These are phyloP conservation scores for Rosa chinensis DNA, from an alignment of 306 rosid species.

Conservation along the genomic window DNA sequence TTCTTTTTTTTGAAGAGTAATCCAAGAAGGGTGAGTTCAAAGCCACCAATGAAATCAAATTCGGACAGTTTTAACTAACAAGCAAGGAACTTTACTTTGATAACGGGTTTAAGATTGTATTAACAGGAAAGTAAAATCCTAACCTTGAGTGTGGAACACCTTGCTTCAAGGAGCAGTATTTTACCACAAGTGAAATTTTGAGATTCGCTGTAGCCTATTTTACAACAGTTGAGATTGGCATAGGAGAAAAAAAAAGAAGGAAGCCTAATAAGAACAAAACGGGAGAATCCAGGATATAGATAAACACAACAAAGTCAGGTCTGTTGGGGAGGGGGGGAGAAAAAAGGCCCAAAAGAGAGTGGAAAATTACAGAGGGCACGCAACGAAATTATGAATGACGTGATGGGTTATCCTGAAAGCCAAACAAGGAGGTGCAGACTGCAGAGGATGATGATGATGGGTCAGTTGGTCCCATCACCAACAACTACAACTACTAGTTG, in stretches of 20 bases:
- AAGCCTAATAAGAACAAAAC: constrained; percentile 23
- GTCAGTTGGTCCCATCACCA: constrained; percentile 85
- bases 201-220: background rate
- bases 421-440: constrained; percentile 19
- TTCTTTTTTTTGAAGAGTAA: background rate
- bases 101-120: constrained; percentile 31
- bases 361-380: constrained; percentile 46
- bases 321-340: background rate
- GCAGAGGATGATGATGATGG: constrained; percentile 38
- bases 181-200: background rate
- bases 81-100: constrained; percentile 32
- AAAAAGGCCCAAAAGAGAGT: constrained; percentile 32
- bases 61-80: constrained; percentile 55
- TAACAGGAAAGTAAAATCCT: constrained; percentile 52
- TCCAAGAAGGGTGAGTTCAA: background rate
- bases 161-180: constrained; percentile 7
- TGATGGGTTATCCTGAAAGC: constrained; percentile 61
- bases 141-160: constrained; percentile 35
- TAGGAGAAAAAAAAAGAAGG: background rate
- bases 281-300: constrained; percentile 32
- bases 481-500: constrained; percentile 46
- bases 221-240: constrained; percentile 8
- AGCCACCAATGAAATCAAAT: constrained; percentile 9
- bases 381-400: constrained; percentile 52
- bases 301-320: constrained; percentile 14